Evolutionary conservation across 805 yeast species (phyloP), one percentile per base, ranked within the genome.

Genomic region (Sugiyamaella marilandica): DNA sequence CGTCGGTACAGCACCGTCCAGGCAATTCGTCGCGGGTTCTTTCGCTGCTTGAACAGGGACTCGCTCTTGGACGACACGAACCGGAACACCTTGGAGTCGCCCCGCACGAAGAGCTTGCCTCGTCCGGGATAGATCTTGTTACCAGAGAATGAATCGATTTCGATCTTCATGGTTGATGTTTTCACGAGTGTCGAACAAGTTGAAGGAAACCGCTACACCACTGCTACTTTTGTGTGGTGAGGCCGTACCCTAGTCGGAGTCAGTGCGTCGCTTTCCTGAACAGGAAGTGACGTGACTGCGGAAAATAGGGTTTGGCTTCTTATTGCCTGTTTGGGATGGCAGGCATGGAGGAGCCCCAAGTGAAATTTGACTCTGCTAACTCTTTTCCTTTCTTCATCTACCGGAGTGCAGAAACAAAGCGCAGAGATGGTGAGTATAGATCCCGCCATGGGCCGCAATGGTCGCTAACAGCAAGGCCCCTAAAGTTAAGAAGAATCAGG

Each of bases 101-200:
- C 98, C 81, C 99, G 90, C 79, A 94, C 90, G 75, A 88, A 94
- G 77, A 94, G 85, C 75, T 95, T 89, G 80, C 99, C 68, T 84
- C 97, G 89, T 81, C 99, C 99, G 83, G 99, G 99, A 95, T 92
- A 94, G 84, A 94, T 92, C 82, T 92, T 94, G 73, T 92, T 79
- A 78, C 99, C 99, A 71, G 99, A 92, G 83, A 94, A 94, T 74
- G 98, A 87, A 80, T 94, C 98, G 82, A 92, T 81, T 87, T 94
- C 99, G 80, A 94, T 88, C 96, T 94, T 94, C 99, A 94, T 94
- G 43, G 43, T 39, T 34, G n/a, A 34, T 39, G 43, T 80, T 71
- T 59, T 46, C 46, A 29, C 18, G 31, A 36, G 29, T 43, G 55
- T 41, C 43, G 41, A 32, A 29, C 47, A 26, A 44, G 44, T 18